Evolutionary conservation across 2,329 filamentous ascomycete species (phyloP).

Genomic region (Diaporthe sp.): DNA sequence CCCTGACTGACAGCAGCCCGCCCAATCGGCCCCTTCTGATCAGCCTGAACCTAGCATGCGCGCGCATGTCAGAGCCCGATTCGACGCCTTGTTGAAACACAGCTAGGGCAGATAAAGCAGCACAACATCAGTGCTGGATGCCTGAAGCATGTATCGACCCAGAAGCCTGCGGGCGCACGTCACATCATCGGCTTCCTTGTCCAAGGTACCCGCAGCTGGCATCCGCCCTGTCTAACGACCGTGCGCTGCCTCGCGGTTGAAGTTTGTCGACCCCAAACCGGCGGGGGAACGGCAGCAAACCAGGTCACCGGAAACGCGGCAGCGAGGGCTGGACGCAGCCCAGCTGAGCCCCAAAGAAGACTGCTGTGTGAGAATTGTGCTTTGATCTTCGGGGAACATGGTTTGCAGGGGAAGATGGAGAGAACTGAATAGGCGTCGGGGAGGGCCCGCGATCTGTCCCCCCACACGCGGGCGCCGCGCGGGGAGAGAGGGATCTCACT

Average conservation of each 20-base stretch:
- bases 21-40: neutral
- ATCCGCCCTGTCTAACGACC: neutral
- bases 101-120: neutral
- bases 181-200: neutral
- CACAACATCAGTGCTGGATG: neutral
- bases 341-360: neutral
- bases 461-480: neutral
- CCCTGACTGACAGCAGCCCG: no score
- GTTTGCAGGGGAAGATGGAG: neutral
- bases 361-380: neutral
- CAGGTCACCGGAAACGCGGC: neutral
- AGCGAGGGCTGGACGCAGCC: neutral
- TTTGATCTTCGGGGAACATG: neutral
- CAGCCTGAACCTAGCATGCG: neutral
- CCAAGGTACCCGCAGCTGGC: neutral
- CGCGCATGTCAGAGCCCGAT: neutral
- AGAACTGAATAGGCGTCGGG: neutral
- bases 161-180: neutral
- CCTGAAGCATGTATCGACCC: neutral
- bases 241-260: neutral
- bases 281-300: neutral
- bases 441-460: neutral
- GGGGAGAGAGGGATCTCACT: neutral
- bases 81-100: conserved; percentile 10
- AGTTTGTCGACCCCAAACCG: neutral